Base-by-base conservation (phyloP, 768 basidiomycete genomes). In the Mrakia hoshinonis region DNA sequence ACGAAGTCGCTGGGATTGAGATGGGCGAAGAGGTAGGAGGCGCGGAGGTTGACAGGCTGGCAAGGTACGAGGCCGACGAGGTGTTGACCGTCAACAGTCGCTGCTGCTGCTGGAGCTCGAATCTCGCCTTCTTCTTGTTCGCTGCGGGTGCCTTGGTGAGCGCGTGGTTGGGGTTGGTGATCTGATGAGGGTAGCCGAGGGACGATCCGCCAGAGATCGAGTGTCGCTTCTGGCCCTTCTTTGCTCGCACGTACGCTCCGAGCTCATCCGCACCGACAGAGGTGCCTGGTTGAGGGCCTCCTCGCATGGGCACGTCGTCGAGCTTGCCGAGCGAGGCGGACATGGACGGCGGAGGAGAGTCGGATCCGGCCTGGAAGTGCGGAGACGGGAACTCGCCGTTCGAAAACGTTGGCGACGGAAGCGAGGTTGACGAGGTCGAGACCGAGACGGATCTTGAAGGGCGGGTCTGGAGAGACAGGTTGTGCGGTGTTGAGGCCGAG, bases 121-220 rank as follows among this genome's bases (percentile, higher is more conserved):
- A 67, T 29, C 70, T 26, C 13, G 70, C 70, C 64, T 64, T 63
- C 58, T 71, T 71, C 43, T 71, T 71, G 52, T 68, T 68, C 24
- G 38, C 39, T 34, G 52, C 39, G 36, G 54, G 62, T 24, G 65
- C 70, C 46, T 71, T 71, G 15, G 36, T 36, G 29, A 71, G 49
- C 39, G 62, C 29, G 55, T 66, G 70, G 49, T 67, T 71, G 26
- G 64, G 55, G 31, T 58, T 52, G 18, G 54, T 24, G 29, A 20
- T 15, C 22, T 58, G 54, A 38, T 66, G 70, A 52, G 70, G 70
- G 54, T 43, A 71, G 1, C 63, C 70, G 24, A 66, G 52, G 10
- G 64, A n/a, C 43, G 70, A 71, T 26, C 62, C 61, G 39, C 70
- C 65, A 26, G 70, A 71, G 70, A 71, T 71, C 36, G 70, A 71